Evolutionary conservation across 345 rosid species (phyloP).

Genomic region (Odontarrhena argentea): DNA sequence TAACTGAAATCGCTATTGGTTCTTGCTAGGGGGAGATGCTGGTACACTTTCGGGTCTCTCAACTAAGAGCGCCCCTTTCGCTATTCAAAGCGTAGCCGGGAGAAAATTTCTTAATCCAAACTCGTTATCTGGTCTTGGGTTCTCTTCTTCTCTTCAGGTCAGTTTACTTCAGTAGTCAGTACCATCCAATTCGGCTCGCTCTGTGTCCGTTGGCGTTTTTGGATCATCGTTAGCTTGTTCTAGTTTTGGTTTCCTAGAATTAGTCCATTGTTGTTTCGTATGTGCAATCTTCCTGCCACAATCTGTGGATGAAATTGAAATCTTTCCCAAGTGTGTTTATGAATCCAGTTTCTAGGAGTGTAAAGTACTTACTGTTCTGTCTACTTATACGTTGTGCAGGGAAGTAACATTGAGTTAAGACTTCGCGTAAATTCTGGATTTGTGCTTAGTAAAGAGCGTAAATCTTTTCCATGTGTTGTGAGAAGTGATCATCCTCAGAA

Average conservation of each 20-base stretch:
- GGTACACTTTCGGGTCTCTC: slow-evolving; percentile 30
- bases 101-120: slow-evolving; percentile 36
- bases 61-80: slow-evolving; percentile 35
- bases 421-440: slow-evolving; percentile 38
- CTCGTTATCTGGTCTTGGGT: slow-evolving; percentile 40
- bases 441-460: slow-evolving; percentile 43
- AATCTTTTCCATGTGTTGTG: slow-evolving; percentile 40
- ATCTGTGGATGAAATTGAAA: slow-evolving; percentile 17
- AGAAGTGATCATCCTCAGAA: slow-evolving; percentile 76
- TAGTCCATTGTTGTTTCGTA: not conserved
- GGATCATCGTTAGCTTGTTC: not conserved
- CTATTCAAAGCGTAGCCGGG: slow-evolving; percentile 35
- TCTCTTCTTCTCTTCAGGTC: slow-evolving; percentile 58
- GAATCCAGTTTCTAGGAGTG: not conserved
- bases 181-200: slow-evolving; percentile 7
- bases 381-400: slow-evolving; percentile 46
- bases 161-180: slow-evolving; percentile 10
- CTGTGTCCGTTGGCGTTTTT: slow-evolving; percentile 12
- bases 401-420: slow-evolving; percentile 35
- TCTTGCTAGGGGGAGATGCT: slow-evolving; percentile 13
- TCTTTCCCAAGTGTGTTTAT: not conserved
- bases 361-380: slow-evolving; percentile 11
- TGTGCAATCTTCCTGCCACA: not conserved
- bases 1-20: not conserved
- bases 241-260: not conserved